phyloP scores from a whole-genome alignment of 2,329 filamentous ascomycete genomes.

The Ophiostoma perfectum region DNA sequence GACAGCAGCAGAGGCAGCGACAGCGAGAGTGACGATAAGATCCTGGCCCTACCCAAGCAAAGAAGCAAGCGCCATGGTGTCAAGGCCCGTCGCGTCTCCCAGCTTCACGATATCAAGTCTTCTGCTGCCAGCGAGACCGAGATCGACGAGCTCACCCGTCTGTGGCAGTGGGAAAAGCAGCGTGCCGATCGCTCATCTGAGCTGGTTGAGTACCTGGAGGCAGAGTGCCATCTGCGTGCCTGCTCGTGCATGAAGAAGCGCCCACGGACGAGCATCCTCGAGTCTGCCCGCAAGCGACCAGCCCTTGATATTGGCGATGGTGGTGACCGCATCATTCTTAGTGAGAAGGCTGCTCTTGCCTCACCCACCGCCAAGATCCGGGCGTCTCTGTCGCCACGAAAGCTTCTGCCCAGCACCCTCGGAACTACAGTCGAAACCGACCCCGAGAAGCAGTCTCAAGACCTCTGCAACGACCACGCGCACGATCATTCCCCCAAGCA shows the following conservation, averaged over 20 bases:
- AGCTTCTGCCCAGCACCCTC: constrained; percentile 35
- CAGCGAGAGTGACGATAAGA: constrained; percentile 7
- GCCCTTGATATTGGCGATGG: constrained; percentile 38
- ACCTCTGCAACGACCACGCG: background rate
- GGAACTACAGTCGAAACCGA: constrained; percentile 21
- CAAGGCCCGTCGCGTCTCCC: constrained; percentile 39
- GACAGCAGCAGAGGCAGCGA: constrained; percentile 13
- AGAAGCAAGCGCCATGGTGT: constrained; percentile 47
- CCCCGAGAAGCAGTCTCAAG: constrained; percentile 1
- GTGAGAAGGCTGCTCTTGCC: constrained; percentile 31
- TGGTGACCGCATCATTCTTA: constrained; percentile 41
- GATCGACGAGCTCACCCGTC: constrained; percentile 50
- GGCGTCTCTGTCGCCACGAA: constrained; percentile 28
- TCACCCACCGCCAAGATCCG: constrained; percentile 27
- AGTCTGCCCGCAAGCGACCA: constrained; percentile 35
- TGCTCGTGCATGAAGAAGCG: constrained; percentile 54
- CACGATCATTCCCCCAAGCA: constrained; percentile 10
- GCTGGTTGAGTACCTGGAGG: constrained; percentile 68
- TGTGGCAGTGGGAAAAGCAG: constrained; percentile 54
- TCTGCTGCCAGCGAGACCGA: constrained; percentile 54
- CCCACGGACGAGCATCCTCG: constrained; percentile 31
- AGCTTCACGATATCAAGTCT: constrained; percentile 46
- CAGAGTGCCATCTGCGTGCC: constrained; percentile 65
- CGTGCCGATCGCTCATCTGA: constrained; percentile 65
- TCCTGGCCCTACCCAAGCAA: constrained; percentile 51